Evolutionary conservation across 148 eudicot genomes (phyloP).

Genomic region (Fallopia convolvulus): DNA sequence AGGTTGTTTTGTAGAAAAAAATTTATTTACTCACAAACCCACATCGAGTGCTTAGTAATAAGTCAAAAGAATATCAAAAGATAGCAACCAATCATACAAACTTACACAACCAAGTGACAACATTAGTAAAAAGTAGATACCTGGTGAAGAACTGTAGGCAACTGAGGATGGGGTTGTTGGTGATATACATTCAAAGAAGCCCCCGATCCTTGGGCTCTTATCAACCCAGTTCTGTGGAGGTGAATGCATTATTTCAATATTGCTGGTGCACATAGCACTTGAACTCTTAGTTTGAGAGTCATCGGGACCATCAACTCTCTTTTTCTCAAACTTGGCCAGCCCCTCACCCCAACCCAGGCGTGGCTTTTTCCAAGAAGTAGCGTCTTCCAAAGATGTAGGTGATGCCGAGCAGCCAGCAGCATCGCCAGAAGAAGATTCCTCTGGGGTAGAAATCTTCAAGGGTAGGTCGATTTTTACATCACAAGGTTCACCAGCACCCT

Average conservation of each 20-base stretch:
- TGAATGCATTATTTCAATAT: slow-evolving; percentile 31
- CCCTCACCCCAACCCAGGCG: slow-evolving; percentile 99
- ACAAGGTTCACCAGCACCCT: slow-evolving; percentile 37
- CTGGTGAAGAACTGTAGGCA: slow-evolving; percentile 83
- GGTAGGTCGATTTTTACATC: slow-evolving; percentile 39
- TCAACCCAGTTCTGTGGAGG: slow-evolving; percentile 31
- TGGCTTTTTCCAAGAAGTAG: slow-evolving; percentile 64
- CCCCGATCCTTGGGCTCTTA: slow-evolving; percentile 48
- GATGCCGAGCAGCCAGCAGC: slow-evolving; percentile 33
- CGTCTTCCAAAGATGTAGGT: slow-evolving; percentile 43
- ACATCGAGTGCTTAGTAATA: not conserved
- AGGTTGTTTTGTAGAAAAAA: not conserved
- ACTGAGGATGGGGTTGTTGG: slow-evolving; percentile 80
- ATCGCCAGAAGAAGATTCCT: slow-evolving; percentile 54
- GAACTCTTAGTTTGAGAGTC: slow-evolving; percentile 35
- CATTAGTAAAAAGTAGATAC: slow-evolving; percentile 24
- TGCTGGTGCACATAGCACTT: slow-evolving; percentile 22
- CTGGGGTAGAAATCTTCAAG: slow-evolving; percentile 29
- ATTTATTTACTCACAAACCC: not conserved
- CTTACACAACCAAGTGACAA: not conserved
- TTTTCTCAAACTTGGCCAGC: slow-evolving; percentile 88
- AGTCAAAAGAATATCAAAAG: not conserved
- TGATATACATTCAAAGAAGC: slow-evolving; percentile 60
- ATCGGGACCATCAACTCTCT: slow-evolving; percentile 67
- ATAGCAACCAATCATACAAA: not conserved